Base-by-base conservation (phyloP, 2,329 filamentous ascomycete genomes). In the Aspergillus oerlinghausenensis region DNA sequence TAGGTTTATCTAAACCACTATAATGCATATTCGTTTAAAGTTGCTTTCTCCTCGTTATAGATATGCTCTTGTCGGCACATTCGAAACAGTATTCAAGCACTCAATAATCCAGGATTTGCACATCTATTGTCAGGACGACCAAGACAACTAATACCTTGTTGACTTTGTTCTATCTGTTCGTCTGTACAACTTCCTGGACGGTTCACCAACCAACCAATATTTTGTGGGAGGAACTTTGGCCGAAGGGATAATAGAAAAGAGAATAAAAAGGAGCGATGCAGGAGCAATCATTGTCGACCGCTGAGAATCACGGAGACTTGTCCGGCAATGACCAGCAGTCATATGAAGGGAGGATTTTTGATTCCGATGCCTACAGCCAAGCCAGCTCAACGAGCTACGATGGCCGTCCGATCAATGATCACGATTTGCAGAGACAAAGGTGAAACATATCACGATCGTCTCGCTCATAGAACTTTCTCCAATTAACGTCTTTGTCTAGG, bases 321-420 rank as follows among this genome's bases (percentile, higher is more conserved):
- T 14, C 10, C 11, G 10, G 43, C 23, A 47, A 25, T 47, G 43
- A 47, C 43, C 43, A 26, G 23, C 9, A 17, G 19, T 47, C 43
- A 25, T 11, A 47, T 47, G 21, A 23, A 11, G 43, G n/a, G 21
- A 47, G 43, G 23, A 25, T 14, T 25, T 52, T 57, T n/a, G 59
- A 60, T 29, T 52, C 55, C 21, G 55, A 52, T 40, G 48, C 47
- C 5, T 57, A 50, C 52, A 49, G 45, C 25, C 54, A 51, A 45
- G 54, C 49, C 49, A 63, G 50, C 61, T 62, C 63, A 53, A 25
- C 54, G 38, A 81, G 74, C 84, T 49, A 38, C 19, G 50, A 25
- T 25, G 45, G 50, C n/a, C 45, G 58, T 53, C 19, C 47, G 29
- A 42, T 40, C 23, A 40, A 50, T 49, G 49, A 43, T 17, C 9